Evolutionary conservation across 2,329 filamentous ascomycete genomes (phyloP).

Genomic region (Sordariomycetes sp.): DNA sequence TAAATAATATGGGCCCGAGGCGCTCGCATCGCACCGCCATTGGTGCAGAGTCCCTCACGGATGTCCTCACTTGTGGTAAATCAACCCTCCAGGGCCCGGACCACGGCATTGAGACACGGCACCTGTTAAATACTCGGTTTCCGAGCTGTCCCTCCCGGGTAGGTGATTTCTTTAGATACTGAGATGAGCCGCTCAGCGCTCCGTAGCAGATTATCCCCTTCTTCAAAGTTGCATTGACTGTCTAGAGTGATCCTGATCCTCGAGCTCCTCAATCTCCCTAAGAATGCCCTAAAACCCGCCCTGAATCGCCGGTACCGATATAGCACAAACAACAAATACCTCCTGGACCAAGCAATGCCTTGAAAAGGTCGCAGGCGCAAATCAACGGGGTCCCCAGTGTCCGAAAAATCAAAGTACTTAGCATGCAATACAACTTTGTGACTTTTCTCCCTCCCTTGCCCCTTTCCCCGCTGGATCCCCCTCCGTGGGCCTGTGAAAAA

Average conservation of each 20-base stretch:
- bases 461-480: not conserved
- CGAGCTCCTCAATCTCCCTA: constrained; percentile 4
- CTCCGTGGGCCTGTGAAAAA: not conserved
- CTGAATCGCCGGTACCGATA: constrained; percentile 3
- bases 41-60: no score
- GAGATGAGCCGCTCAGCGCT: no score
- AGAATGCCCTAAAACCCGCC: constrained; percentile 2
- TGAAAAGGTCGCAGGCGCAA: not conserved
- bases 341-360: not conserved
- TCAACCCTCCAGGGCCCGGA: no score
- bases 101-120: not conserved
- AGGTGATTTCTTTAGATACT: no score
- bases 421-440: not conserved
- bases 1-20: no score
- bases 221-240: constrained; percentile 2
- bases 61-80: no score
- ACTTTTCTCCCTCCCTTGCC: not conserved
- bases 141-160: no score
- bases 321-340: not conserved
- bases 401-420: not conserved
- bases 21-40: no score
- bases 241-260: constrained; percentile 3
- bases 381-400: not conserved
- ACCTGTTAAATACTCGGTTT: no score
- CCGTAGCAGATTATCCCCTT: no score